Evolutionary conservation across 192 early-diverging fungal genomes (phyloP).

Genomic region (Neocallimastix lanati): DNA sequence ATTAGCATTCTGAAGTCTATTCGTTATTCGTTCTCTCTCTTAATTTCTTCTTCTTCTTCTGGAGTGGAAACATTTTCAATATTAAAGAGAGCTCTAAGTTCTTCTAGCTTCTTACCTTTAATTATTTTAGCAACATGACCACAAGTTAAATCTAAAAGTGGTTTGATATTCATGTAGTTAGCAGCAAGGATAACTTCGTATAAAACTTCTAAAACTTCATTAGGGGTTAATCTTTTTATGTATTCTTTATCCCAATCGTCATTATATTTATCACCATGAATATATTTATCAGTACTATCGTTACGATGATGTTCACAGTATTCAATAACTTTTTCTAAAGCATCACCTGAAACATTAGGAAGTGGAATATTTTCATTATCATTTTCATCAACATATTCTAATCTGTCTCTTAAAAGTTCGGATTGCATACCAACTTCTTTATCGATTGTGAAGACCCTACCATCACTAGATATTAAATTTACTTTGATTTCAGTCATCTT

Average conservation of each 20-base stretch:
- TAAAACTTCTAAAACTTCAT: no score
- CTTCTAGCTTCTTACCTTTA: conserved; percentile 78
- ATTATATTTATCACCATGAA: background rate
- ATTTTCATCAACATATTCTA: background rate
- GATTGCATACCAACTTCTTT: background rate
- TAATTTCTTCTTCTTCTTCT: no score
- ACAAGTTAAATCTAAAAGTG: conserved; percentile 88
- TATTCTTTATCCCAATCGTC: background rate
- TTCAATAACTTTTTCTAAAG: no score
- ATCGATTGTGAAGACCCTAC: background rate
- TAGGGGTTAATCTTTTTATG: background rate
- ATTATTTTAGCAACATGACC: conserved; percentile 97
- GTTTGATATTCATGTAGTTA: conserved; percentile 91
- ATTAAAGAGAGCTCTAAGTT: conserved; percentile 92
- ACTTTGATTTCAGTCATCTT: background rate
- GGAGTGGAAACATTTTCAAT: conserved; percentile 79
- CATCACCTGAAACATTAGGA: no score
- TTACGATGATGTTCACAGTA: background rate
- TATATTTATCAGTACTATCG: background rate
- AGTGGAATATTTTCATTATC: no score
- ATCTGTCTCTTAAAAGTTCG: background rate
- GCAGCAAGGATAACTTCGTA: conserved; percentile 68
- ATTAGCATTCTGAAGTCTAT: background rate
- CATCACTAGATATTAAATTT: background rate
- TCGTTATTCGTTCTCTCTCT: no score